phyloP scores from a whole-genome alignment of 371 early-diverging fungal species.

The Mortierella sp. region DNA sequence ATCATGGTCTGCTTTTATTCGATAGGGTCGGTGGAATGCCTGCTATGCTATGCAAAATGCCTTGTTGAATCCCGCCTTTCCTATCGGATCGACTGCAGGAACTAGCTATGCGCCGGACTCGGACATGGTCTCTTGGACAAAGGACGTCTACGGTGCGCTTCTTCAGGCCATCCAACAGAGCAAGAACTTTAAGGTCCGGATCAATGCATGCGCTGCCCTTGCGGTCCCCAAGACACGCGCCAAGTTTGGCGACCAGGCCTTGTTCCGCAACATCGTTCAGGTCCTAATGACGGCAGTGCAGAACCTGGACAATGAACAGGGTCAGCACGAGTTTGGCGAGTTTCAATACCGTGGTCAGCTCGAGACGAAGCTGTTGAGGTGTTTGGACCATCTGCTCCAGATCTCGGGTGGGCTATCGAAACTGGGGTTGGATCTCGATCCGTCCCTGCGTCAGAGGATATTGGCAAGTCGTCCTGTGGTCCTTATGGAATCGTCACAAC shows the following conservation, averaged over 20 bases:
- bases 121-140: constrained; percentile 67
- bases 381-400: constrained; percentile 53
- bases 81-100: constrained; percentile 64
- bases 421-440: constrained; percentile 33
- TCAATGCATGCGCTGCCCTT: constrained; percentile 81
- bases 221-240: constrained; percentile 59
- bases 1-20: neutral
- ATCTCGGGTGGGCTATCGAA: constrained; percentile 27
- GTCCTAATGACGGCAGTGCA: constrained; percentile 60
- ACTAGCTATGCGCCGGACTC: constrained; percentile 49
- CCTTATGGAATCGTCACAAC: neutral
- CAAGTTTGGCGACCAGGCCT: constrained; percentile 65
- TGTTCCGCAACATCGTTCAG: constrained; percentile 59
- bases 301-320: constrained; percentile 60
- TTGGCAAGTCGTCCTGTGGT: constrained; percentile 29
- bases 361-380: constrained; percentile 62
- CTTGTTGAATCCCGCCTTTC: constrained; percentile 69
- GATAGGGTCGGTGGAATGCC: constrained; percentile 86
- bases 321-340: constrained; percentile 72
- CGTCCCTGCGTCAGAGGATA: constrained; percentile 34
- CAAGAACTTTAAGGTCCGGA: constrained; percentile 87
- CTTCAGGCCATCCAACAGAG: constrained; percentile 67
- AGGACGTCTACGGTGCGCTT: constrained; percentile 66
- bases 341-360: constrained; percentile 72
- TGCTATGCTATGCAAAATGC: constrained; percentile 82